Evolutionary conservation across 2,329 filamentous ascomycete species (phyloP).

Genomic region (Pseudogymnoascus sp.): DNA sequence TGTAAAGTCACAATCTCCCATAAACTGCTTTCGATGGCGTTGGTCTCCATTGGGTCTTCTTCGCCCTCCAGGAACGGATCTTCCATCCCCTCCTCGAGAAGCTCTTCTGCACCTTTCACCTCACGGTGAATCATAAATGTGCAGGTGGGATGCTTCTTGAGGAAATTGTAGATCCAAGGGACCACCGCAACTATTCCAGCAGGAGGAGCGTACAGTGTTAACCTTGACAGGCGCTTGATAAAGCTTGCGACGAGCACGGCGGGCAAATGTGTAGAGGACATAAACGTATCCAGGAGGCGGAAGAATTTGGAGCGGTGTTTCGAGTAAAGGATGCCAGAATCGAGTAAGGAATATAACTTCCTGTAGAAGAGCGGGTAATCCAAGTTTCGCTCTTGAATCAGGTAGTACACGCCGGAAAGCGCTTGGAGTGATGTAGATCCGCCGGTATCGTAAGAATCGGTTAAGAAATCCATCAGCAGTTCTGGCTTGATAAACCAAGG

Average conservation of each 20-base stretch:
- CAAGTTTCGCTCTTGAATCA: slow-evolving; percentile 88
- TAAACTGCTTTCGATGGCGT: slow-evolving; percentile 83
- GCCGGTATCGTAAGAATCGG: slow-evolving; percentile 83
- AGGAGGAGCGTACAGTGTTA: slow-evolving; percentile 83
- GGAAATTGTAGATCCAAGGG: slow-evolving; percentile 91
- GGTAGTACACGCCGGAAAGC: slow-evolving; percentile 86
- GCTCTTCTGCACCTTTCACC: slow-evolving; percentile 50
- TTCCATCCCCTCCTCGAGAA: slow-evolving; percentile 52
- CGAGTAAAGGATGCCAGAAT: slow-evolving; percentile 80
- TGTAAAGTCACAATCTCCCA: slow-evolving; percentile 94
- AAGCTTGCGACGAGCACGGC: slow-evolving; percentile 89
- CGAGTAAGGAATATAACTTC: slow-evolving; percentile 89
- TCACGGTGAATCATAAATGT: slow-evolving; percentile 94
- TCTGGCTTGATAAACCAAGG: slow-evolving; percentile 89
- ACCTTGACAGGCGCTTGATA: slow-evolving; percentile 81
- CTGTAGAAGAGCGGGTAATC: slow-evolving; percentile 93
- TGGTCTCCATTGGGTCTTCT: slow-evolving; percentile 74
- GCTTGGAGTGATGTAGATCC: slow-evolving; percentile 83
- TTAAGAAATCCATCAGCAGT: slow-evolving; percentile 90
- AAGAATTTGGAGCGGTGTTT: slow-evolving; percentile 93
- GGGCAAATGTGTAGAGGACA: slow-evolving; percentile 86
- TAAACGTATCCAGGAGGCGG: slow-evolving; percentile 82
- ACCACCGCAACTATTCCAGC: slow-evolving; percentile 82
- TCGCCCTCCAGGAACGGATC: slow-evolving; percentile 77
- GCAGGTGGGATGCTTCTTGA: slow-evolving; percentile 82